Base-by-base conservation (phyloP, 1,139 yeast genomes). In the Scheffersomyces insectosa region DNA sequence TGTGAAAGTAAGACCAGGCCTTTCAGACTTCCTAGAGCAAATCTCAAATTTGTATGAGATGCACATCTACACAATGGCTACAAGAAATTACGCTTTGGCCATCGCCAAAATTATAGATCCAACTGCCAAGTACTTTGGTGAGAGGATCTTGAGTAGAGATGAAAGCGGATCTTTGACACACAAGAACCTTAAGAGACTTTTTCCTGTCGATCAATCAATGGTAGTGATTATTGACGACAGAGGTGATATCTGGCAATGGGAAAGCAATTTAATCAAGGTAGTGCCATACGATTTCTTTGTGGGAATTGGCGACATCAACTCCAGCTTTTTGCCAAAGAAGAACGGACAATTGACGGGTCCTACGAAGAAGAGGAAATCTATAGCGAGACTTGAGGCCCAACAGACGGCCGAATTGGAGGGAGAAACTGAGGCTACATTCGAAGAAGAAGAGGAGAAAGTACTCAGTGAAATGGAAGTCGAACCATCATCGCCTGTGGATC, bases 181-280 rank as follows among this genome's bases (percentile, higher is more conserved):
- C 55, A 95, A 95, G 60, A 88, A 93, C 37, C 72, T 95, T 48
- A 85, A 87, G 56, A 73, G 99, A 48, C 70, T 95, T 41, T 95
- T 95, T 59, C 99, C 99, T 0, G 96, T 93, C 3, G 96, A 93
- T 51, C 96, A 96, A 32, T 85, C 95, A 12, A 88, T 93, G 97
- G 99, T 93, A 37, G 95, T 89, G 3, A 85, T 93, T 37, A 93
- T 93, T 47, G 99, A 93, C 64, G 99, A 93, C 62, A 79, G 99
- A 62, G 99, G 98, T 4, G 99, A 93, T 63, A 99, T 93, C 9
- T 93, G 99, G 99, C 89, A 88, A 59, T 93, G 99, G 99, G 88
- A 90, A 51, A 84, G 87, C 23, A 91, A 93, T 61, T 72, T 93
- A 51, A 82, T 93, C 47, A 89, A 91, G 62, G 99, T 93, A 8